Evolutionary conservation across 352 stramenopile genomes (phyloP), one percentile per base, ranked within the genome.

Genomic region (Globisporangium uncinulatum): DNA sequence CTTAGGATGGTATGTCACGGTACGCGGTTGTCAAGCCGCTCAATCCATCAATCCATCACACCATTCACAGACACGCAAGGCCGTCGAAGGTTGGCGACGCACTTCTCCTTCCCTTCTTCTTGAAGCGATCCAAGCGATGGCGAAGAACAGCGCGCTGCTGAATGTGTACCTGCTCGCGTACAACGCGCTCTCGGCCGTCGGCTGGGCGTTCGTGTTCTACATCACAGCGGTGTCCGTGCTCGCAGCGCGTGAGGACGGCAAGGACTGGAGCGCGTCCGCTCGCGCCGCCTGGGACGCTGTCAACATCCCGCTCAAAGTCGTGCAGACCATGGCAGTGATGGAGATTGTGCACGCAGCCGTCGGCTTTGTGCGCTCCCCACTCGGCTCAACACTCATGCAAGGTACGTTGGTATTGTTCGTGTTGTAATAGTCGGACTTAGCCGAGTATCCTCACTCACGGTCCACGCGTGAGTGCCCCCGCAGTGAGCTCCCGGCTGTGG

Each of bases 311-410:
- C 73, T 94, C 45, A 82, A 89, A 63, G 65, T 89, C 44, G 90
- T 98, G 57, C 97, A 99, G 76, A 96, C 87, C 20, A 86, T 96
- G 52, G 96, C 96, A 14, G 59, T 97, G 6, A 80, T 99, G 54
- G 96, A 99, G 76, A 96, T 99, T 57, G 63, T 99, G 54, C 96
- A 99, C 86, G 86, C 95, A 10, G 79, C 92, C 3, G 34, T 98
- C 14, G 92, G 96, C 43, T 82, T 99, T 47, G 97, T 99, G 41
- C 94, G 94, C 63, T 98, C 93, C 42, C 96, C 96, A 4, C 67
- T 98, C 47, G 74, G 95, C 39, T 98, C 96, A 0, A 96, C 88
- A 19, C 65, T 97, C 48, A 87, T 98, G 72, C 93, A 98, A 41
- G 66, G 72, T 96, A 67, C 44, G 52, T 50, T 11, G 6, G 32